Conservation (phyloP, 2,329 filamentous ascomycete genomes). For the Paraphaeosphaeria minitans region DNA sequence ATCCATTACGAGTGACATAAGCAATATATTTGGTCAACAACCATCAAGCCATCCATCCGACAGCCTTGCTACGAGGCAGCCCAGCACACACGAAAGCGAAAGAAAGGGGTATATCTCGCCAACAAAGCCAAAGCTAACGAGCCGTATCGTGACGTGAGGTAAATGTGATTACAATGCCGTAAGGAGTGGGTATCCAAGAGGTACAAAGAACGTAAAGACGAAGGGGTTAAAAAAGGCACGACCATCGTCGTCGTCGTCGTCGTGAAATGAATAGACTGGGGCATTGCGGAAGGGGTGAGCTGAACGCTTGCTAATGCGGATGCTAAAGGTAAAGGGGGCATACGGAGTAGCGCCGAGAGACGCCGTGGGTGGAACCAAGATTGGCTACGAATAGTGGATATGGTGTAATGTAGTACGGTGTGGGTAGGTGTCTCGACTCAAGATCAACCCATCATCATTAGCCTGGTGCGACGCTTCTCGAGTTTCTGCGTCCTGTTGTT, state of each 20-base stretch:
- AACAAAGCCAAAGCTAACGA: neutral
- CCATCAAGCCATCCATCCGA: neutral
- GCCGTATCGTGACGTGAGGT: neutral
- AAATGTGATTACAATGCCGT: constrained; percentile 7
- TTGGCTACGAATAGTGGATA: neutral
- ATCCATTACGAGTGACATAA: neutral
- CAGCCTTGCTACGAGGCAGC: neutral
- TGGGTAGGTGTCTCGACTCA: neutral
- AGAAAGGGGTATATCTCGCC: constrained; percentile 5
- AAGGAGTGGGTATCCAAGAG: constrained; percentile 4
- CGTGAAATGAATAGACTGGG: neutral
- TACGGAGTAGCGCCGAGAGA: neutral
- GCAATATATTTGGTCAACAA: neutral
- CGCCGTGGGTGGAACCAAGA: neutral
- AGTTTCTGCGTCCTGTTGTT: constrained; percentile 44
- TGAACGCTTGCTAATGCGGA: neutral
- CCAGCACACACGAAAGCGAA: neutral
- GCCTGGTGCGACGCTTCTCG: constrained; percentile 55
- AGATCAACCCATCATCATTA: constrained; percentile 56
- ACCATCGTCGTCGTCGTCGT: neutral
- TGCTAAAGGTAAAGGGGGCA: neutral
- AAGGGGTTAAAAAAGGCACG: neutral
- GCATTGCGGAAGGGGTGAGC: neutral
- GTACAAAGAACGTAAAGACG: neutral
- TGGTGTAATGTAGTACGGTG: neutral